Evolutionary conservation across 768 basidiomycete species (phyloP).

Genomic region (Russula sp.): DNA sequence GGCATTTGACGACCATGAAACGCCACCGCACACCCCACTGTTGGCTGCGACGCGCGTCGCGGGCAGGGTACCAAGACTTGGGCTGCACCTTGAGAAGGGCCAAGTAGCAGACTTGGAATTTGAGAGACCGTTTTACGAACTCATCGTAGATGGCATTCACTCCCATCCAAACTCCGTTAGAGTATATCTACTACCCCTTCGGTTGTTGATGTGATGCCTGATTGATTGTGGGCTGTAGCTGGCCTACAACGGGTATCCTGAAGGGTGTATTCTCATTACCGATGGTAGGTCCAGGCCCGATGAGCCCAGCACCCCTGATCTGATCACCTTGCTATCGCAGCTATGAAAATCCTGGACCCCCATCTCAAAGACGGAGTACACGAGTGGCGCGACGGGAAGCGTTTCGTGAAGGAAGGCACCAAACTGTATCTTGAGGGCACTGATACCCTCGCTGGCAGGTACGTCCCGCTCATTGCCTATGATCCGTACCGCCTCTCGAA

Average conservation of each 20-base stretch:
- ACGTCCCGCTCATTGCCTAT: conserved; percentile 18
- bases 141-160: conserved; percentile 90
- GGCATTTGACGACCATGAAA: conserved; percentile 48
- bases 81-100: conserved; percentile 43
- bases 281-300: conserved; percentile 52
- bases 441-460: conserved; percentile 86
- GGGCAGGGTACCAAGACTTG: conserved; percentile 9
- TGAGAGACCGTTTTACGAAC: conserved; percentile 75
- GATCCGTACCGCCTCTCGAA: neutral
- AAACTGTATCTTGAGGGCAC: conserved; percentile 81
- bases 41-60: conserved; percentile 22
- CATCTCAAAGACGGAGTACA: conserved; percentile 77
- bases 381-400: conserved; percentile 81
- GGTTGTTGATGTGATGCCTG: neutral
- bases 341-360: conserved; percentile 84
- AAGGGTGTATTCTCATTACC: conserved; percentile 84
- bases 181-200: conserved; percentile 39
- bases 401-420: conserved; percentile 75
- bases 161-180: conserved; percentile 87
- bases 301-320: neutral
- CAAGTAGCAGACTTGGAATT: conserved; percentile 42
- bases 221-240: conserved; percentile 40
- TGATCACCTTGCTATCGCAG: conserved; percentile 33
- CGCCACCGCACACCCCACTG: conserved; percentile 49
- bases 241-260: conserved; percentile 76